Evolutionary conservation across 352 stramenopile species (phyloP), one percentile per base, ranked within the genome.

Genomic region (Globisporangium megalacanthum): DNA sequence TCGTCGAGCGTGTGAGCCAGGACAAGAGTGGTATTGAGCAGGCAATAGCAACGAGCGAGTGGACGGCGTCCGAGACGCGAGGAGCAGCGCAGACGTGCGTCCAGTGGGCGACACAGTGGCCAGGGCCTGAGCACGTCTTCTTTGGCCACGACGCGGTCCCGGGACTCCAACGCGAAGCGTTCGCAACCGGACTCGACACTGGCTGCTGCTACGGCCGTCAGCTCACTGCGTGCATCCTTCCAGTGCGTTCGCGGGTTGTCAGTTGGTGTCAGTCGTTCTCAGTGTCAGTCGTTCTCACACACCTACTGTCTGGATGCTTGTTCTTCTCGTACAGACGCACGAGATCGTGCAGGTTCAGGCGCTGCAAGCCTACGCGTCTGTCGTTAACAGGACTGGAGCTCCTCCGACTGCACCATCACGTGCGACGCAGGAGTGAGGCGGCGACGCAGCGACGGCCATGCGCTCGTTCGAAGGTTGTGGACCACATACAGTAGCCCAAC

Each of bases 141-240:
- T 98, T 98, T 81, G 92, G 92, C 35, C 92, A 98, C 73, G 88
- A 97, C 65, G 92, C 92, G 7, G 69, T 73, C 49, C 65, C 79
- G 14, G 88, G 89, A 10, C 61, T 97, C 6, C 90, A 97, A 75
- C 75, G 87, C 81, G 78, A 94, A 64, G 68, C 75, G 10, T 92
- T 94, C 77, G 89, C 89, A 9, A 96, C 89, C 9, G 92, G 92
- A 4, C 71, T 98, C 46, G 90, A 98, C 65, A 96, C 90, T 13
- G 92, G 92, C 9, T 96, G 86, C 62, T 94, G 86, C 62, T 98
- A 97, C 60, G 92, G 92, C 58, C 79, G 62, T 9, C 63, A 78
- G 52, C 76, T 98, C 42, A 96, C 85, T 7, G 90, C 84, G 8
- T 89, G 92, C 44, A 85, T 97, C 48, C 67, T 98, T 35, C 89